Conservation (phyloP, 192 early-diverging fungal species). For the Entophlyctis helioformis region DNA sequence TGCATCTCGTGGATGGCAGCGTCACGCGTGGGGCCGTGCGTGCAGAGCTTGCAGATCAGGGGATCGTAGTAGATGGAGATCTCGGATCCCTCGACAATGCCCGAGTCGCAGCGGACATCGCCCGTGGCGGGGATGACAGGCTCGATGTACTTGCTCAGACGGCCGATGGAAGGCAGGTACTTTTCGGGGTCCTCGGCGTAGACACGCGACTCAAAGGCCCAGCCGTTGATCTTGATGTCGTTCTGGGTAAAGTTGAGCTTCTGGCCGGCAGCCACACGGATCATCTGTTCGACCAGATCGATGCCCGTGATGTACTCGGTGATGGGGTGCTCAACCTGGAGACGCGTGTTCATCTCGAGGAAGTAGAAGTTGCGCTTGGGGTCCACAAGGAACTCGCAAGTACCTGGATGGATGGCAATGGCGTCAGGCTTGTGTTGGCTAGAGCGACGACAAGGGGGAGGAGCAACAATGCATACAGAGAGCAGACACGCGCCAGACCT, state of each 20-base stretch:
- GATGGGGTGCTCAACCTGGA: slow-evolving; percentile 99
- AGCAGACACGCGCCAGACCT: slow-evolving; percentile 75
- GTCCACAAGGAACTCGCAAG: slow-evolving; percentile 90
- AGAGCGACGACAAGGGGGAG: background rate
- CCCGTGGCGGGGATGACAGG: slow-evolving; percentile 40
- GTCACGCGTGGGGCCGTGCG: slow-evolving; percentile 66
- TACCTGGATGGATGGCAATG: slow-evolving; percentile 18
- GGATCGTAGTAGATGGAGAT: slow-evolving; percentile 96
- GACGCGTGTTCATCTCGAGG: slow-evolving; percentile 92
- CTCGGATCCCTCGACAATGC: slow-evolving; percentile 82
- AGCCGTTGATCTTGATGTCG: slow-evolving; percentile 71
- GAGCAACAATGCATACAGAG: slow-evolving; percentile 23
- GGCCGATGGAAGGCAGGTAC: slow-evolving; percentile 87
- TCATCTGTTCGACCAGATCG: slow-evolving; percentile 94
- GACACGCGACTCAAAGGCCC: slow-evolving; percentile 91
- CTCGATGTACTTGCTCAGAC: slow-evolving; percentile 75
- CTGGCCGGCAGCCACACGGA: slow-evolving; percentile 76
- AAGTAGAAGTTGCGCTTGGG: slow-evolving; percentile 84
- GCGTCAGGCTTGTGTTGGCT: background rate
- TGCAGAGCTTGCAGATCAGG: slow-evolving; percentile 87
- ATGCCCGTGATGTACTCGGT: slow-evolving; percentile 91
- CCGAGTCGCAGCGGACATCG: slow-evolving; percentile 84
- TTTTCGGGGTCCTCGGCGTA: slow-evolving; percentile 94
- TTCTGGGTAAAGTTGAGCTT: slow-evolving; percentile 57
- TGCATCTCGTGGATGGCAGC: slow-evolving; percentile 68